These are phyloP conservation scores for Pseudotsuga menziesii DNA, from an alignment of 75 land plant genomes.

Conservation along the genomic window DNA sequence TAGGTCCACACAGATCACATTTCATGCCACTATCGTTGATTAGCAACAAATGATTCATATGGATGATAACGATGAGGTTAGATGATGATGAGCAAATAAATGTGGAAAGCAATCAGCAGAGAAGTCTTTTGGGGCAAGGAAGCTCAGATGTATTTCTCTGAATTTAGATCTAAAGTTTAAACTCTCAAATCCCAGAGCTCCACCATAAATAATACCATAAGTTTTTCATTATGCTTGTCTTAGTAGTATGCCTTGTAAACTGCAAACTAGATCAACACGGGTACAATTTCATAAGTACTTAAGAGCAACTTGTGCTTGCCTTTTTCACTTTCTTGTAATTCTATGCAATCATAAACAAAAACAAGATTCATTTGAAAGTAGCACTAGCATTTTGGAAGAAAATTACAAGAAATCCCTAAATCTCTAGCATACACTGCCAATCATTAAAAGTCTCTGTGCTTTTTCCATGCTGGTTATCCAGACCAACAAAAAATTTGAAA, in stretches of 20 bases:
- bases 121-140: not conserved
- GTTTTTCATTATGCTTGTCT: not conserved
- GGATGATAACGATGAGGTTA: too few relatives aligned
- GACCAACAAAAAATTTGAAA: not conserved
- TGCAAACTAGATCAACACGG: not conserved
- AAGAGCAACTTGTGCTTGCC: too few relatives aligned
- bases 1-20: too few relatives aligned
- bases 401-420: not conserved
- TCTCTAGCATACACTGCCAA: not conserved
- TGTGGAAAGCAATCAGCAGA: too few relatives aligned
- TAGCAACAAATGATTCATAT: too few relatives aligned
- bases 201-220: not conserved
- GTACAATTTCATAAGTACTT: not conserved
- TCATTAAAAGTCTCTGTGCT: not conserved
- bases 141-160: not conserved
- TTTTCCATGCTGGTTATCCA: not conserved
- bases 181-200: not conserved
- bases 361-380: not conserved
- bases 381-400: not conserved
- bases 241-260: not conserved
- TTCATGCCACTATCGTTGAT: too few relatives aligned
- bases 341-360: too few relatives aligned
- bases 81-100: too few relatives aligned
- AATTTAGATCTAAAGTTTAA: not conserved
- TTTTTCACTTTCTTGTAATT: too few relatives aligned